Conservation (phyloP, 345 rosid species). For the Raphanus raphanistrum region DNA sequence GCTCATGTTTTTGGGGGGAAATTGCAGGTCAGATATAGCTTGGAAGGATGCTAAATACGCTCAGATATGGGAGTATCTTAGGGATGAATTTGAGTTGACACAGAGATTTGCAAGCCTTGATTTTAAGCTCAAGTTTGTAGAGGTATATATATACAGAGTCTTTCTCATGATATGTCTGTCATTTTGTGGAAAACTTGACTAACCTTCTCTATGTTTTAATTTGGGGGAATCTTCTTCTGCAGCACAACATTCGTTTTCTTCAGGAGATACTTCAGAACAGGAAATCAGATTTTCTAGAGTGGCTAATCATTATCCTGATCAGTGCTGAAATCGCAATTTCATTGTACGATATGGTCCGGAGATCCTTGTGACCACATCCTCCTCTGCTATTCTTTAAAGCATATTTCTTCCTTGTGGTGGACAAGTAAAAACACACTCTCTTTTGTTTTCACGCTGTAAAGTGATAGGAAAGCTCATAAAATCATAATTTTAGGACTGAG, state of each 20-base stretch:
- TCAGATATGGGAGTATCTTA: constrained; percentile 89
- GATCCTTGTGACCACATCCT: constrained; percentile 44
- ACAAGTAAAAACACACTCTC: neutral
- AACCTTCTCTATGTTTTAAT: neutral
- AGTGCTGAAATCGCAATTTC: constrained; percentile 77
- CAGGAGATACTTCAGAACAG: constrained; percentile 95
- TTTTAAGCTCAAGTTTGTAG: constrained; percentile 89
- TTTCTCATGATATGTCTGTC: constrained; percentile 9
- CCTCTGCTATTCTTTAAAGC: neutral
- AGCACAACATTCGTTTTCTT: constrained; percentile 93
- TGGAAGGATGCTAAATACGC: constrained; percentile 98
- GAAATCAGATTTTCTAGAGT: constrained; percentile 91
- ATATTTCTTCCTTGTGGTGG: constrained; percentile 16
- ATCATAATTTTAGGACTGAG: constrained; percentile 6
- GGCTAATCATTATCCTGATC: constrained; percentile 87
- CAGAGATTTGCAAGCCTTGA: constrained; percentile 91
- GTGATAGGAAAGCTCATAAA: constrained; percentile 19
- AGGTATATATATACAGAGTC: constrained; percentile 46
- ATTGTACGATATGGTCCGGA: constrained; percentile 52
- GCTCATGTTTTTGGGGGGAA: constrained; percentile 1
- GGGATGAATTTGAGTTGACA: constrained; percentile 91
- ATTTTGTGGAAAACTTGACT: neutral
- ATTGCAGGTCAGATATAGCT: constrained; percentile 87
- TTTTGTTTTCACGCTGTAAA: constrained; percentile 19
- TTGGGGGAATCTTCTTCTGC: constrained; percentile 43